phyloP scores from a whole-genome alignment of 257 asterid species.

The Ligustrum vulgare region DNA sequence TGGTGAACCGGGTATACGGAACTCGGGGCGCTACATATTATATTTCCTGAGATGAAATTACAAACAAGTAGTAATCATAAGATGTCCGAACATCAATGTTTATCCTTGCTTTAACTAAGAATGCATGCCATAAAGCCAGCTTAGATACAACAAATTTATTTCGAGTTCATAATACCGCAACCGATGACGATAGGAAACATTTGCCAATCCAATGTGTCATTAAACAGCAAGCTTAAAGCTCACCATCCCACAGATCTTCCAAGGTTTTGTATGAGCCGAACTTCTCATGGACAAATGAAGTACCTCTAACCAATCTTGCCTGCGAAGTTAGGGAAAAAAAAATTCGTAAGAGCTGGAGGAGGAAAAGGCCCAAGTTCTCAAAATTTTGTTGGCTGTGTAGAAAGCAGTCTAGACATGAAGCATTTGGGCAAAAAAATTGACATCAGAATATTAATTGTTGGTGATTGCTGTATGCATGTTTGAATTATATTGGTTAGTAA shows the following conservation, averaged over 20 bases:
- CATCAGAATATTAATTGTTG: not conserved
- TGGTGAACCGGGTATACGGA: too few relatives aligned
- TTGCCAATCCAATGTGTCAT: not conserved
- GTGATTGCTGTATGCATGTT: not conserved
- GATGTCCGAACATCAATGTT: not conserved
- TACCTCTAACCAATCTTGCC: slow-evolving; percentile 53
- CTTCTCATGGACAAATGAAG: slow-evolving; percentile 49
- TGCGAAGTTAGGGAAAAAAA: slow-evolving; percentile 27
- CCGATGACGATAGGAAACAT: not conserved
- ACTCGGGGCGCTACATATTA: too few relatives aligned
- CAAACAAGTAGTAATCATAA: not conserved
- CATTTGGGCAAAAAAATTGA: not conserved
- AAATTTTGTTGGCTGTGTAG: not conserved
- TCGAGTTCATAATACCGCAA: not conserved
- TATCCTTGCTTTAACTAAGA: not conserved
- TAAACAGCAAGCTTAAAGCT: slow-evolving; percentile 31
- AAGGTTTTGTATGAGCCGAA: slow-evolving; percentile 53
- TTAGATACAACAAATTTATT: not conserved
- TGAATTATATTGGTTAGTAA: not conserved
- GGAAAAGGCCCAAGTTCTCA: not conserved
- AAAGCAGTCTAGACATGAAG: not conserved
- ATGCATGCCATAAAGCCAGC: not conserved
- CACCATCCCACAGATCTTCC: slow-evolving; percentile 82
- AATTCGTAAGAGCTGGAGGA: not conserved
- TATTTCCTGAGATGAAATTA: not conserved